Base-by-base conservation (phyloP, 2,329 filamentous ascomycete species). In the Fusarium sulawesiense region DNA sequence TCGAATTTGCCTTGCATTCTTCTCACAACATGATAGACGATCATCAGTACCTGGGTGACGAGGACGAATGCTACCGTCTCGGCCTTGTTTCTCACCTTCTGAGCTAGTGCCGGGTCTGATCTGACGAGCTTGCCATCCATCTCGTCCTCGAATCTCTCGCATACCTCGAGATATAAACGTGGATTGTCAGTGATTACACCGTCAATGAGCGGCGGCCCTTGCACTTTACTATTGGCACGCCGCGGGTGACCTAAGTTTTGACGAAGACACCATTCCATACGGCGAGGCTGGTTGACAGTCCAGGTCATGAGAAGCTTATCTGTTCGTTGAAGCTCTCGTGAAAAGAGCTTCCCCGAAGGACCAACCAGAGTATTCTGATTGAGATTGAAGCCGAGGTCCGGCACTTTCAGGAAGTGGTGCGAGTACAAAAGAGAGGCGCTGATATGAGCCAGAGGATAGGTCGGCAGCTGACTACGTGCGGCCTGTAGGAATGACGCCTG, bases 121-220 rank as follows among this genome's bases (percentile, higher is more conserved):
- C 51, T 57, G 34, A 56, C 41, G 16, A 63, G 18, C 56, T 64
- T 73, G 7, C 73, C 77, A 40, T 80, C 78, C 46, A 76, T 64
- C 64, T 80, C 78, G 44, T 80, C 76, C 67, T 80, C 78, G 54
- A 69, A 77, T 45, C 79, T 73, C 48, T 83, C 75, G 66, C 87
- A 88, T 3, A 93, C 85, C 46, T 91, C 86, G 25, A 89, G 76
- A 75, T 90, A 95, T 70, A 86, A 79, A 76, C 86, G 86, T 2
- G 93, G 92, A 72, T 97, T 90, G 76, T 98, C 94, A 1, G 94
- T 97, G 56, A 97, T 90, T 7, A 97, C 91, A 1, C 93, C 94
- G 73, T 97, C 92, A 2, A 97, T 82, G 30, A 79, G 63, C 14
- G 63, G 68, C 18, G 58, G 42, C n/a, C 63, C 53, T 23, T 46